These are phyloP conservation scores for Phyllosticta citriasiana DNA, from an alignment of 2,329 filamentous ascomycete genomes.

Conservation along the genomic window DNA sequence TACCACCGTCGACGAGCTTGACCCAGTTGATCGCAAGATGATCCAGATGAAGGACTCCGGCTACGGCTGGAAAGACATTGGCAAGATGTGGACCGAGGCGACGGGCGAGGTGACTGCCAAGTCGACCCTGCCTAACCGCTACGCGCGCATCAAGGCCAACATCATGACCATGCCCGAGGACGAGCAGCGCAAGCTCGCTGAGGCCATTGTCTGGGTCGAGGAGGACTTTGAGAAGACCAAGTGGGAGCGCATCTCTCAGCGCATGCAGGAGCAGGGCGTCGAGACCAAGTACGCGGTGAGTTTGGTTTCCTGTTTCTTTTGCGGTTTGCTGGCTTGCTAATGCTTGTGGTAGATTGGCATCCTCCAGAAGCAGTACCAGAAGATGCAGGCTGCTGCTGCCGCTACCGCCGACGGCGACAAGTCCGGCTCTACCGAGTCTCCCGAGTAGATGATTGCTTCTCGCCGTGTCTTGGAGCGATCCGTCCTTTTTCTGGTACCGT, in stretches of 20 bases:
- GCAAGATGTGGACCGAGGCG: conserved; percentile 7
- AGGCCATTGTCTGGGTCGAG: conserved; percentile 8
- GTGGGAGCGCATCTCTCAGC: conserved; percentile 12
- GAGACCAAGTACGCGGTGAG: conserved; percentile 8
- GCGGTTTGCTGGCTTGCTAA: neutral
- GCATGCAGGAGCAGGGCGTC: conserved; percentile 12
- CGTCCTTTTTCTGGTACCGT: neutral
- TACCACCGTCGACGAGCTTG: conserved; percentile 9
- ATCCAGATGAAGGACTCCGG: conserved; percentile 13
- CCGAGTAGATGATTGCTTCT: neutral
- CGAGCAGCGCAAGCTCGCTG: conserved; percentile 8
- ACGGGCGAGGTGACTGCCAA: conserved; percentile 12
- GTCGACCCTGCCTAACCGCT: conserved; percentile 15
- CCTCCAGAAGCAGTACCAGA: conserved; percentile 14
- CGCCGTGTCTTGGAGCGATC: neutral
- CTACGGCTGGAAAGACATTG: conserved; percentile 13
- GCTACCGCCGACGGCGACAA: neutral
- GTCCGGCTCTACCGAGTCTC: neutral
- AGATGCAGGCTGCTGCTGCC: neutral
- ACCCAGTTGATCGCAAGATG: conserved; percentile 8
- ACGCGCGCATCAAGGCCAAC: conserved; percentile 13
- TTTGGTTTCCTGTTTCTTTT: neutral
- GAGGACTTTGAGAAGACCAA: conserved; percentile 12
- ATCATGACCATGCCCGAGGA: conserved; percentile 10
- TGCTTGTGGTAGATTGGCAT: neutral